phyloP scores from a whole-genome alignment of 345 rosid species.

The Populus tremula region DNA sequence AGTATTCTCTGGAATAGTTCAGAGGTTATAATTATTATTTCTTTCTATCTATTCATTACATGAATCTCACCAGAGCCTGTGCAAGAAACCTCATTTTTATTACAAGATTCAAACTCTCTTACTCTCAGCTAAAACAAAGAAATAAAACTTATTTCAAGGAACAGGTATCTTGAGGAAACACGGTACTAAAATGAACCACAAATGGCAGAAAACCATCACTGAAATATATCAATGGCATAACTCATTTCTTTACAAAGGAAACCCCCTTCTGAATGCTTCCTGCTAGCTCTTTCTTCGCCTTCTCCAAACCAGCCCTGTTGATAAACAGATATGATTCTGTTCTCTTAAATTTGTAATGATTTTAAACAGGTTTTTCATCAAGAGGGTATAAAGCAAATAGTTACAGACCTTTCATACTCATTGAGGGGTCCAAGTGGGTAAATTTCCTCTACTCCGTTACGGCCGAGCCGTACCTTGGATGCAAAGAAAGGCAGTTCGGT shows the following conservation, averaged over 20 bases:
- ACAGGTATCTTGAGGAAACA: not conserved
- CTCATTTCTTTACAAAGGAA: conserved; percentile 56
- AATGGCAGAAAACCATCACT: not conserved
- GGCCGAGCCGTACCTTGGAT: conserved; percentile 76
- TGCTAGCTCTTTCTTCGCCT: conserved; percentile 80
- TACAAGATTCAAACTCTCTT: not conserved
- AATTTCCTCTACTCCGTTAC: conserved; percentile 73
- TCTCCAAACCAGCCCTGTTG: conserved; percentile 63
- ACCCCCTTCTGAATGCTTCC: conserved; percentile 81
- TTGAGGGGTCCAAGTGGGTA: conserved; percentile 75
- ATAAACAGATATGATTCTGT: not conserved
- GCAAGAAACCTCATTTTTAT: conserved; percentile 1
- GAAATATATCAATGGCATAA: not conserved
- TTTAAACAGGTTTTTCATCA: not conserved
- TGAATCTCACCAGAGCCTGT: conserved; percentile 1
- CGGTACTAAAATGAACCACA: not conserved
- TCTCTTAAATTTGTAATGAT: not conserved
- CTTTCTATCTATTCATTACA: conserved; percentile 13
- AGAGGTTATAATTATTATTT: not conserved
- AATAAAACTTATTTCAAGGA: conserved; percentile 18
- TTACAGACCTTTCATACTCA: conserved; percentile 71
- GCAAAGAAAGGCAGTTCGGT: conserved; percentile 97
- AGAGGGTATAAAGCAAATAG: not conserved
- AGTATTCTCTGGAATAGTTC: not conserved
- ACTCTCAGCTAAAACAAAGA: not conserved